Conservation (phyloP, 2,329 filamentous ascomycete genomes). For the Aspergillus sp. region DNA sequence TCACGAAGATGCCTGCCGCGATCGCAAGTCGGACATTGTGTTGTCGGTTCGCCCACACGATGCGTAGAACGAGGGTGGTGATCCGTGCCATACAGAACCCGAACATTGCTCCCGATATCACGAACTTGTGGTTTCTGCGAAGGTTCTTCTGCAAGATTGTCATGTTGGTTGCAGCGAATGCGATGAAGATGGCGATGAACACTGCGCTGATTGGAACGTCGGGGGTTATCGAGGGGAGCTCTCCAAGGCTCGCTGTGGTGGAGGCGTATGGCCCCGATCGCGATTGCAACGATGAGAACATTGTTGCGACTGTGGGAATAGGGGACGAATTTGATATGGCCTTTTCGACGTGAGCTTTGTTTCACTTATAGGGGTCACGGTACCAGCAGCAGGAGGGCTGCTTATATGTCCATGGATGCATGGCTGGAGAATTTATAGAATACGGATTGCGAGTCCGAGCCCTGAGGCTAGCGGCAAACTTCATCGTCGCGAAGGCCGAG, state of each 20-base stretch:
- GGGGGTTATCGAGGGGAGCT: slow-evolving; percentile 55
- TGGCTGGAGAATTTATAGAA: background rate
- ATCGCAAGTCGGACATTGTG: slow-evolving; percentile 51
- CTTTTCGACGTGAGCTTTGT: background rate
- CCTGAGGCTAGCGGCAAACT: background rate
- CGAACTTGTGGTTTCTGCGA: slow-evolving; percentile 47
- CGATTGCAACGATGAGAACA: background rate
- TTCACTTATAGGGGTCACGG: background rate
- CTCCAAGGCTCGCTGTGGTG: slow-evolving; percentile 34
- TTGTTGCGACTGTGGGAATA: background rate
- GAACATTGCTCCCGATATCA: slow-evolving; percentile 46
- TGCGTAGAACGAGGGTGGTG: slow-evolving; percentile 50
- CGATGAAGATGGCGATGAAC: slow-evolving; percentile 54
- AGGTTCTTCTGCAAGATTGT: slow-evolving; percentile 46
- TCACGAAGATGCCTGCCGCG: slow-evolving; percentile 67
- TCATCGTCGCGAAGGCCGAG: background rate
- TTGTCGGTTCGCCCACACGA: slow-evolving; percentile 54
- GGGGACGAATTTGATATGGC: background rate
- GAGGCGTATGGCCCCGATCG: background rate
- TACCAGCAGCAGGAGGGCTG: background rate
- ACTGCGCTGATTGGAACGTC: slow-evolving; percentile 67
- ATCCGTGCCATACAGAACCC: slow-evolving; percentile 54
- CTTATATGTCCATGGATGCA: background rate
- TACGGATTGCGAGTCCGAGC: background rate
- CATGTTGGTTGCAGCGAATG: slow-evolving; percentile 45